phyloP scores from a whole-genome alignment of 1,284 basidiomycete genomes.

The Termitomyces sp. region DNA sequence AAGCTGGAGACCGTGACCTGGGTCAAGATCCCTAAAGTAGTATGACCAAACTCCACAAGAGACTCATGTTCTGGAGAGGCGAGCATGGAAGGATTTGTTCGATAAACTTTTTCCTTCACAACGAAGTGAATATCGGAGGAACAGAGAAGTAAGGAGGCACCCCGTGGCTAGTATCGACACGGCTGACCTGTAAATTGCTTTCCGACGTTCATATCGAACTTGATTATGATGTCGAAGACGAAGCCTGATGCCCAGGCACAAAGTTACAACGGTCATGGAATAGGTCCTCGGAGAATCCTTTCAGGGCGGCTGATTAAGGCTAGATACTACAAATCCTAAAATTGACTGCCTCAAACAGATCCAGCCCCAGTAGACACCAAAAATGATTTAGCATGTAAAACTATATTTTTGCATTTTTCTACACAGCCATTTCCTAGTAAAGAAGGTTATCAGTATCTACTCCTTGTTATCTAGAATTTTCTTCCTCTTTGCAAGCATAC shows the following conservation, averaged over 20 bases:
- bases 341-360: no score
- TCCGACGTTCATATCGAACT: neutral
- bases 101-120: neutral
- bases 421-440: no score
- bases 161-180: no score
- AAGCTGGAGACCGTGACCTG: neutral
- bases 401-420: no score
- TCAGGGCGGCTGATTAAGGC: no score
- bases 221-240: neutral
- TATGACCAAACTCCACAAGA: constrained; percentile 1
- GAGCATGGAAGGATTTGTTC: neutral
- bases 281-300: no score
- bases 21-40: neutral
- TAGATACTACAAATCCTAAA: no score
- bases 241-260: neutral
- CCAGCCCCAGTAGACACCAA: no score
- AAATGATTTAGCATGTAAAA: no score
- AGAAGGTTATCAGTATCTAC: no score
- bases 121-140: neutral
- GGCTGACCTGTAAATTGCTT: neutral
- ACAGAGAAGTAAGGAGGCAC: neutral
- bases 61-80: neutral
- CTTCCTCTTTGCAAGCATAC: no score
- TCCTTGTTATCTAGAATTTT: no score
- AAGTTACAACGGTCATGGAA: neutral